Evolutionary conservation across 129 eudicot species (phyloP).

Genomic region (Silybum marianum): DNA sequence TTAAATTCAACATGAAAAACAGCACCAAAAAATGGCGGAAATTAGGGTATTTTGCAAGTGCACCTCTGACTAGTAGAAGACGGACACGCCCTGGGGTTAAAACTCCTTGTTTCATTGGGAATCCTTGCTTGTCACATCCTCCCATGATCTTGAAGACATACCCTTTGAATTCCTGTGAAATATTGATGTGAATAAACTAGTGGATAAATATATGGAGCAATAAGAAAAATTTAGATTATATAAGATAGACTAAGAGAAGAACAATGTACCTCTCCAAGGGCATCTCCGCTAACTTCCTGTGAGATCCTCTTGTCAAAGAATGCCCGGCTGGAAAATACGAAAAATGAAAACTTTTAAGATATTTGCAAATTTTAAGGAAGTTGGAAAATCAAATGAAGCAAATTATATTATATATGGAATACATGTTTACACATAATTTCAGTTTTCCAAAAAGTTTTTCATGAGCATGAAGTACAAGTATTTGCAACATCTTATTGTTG

Average conservation of each 20-base stretch:
- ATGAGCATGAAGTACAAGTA: no score
- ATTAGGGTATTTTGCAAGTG: background rate
- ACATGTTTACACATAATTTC: background rate
- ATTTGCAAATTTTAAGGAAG: background rate
- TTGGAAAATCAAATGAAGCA: no score
- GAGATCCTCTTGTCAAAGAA: conserved; percentile 94
- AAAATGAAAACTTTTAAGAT: background rate
- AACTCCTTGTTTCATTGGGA: conserved; percentile 87
- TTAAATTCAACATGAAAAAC: background rate
- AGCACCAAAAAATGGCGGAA: background rate
- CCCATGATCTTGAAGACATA: conserved; percentile 87
- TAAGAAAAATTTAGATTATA: background rate
- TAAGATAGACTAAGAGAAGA: background rate
- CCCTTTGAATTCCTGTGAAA: conserved; percentile 61
- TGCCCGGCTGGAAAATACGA: conserved; percentile 53
- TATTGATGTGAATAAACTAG: background rate
- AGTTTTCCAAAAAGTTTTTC: no score
- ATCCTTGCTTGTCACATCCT: conserved; percentile 87
- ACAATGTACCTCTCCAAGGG: conserved; percentile 64
- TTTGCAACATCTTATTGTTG: no score
- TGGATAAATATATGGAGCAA: background rate
- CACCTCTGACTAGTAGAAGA: conserved; percentile 66
- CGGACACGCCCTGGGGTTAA: conserved; percentile 86
- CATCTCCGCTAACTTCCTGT: conserved; percentile 84
- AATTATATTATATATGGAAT: no score